Base-by-base conservation (phyloP, 2,329 filamentous ascomycete species). In the Xenoacremonium recifei region DNA sequence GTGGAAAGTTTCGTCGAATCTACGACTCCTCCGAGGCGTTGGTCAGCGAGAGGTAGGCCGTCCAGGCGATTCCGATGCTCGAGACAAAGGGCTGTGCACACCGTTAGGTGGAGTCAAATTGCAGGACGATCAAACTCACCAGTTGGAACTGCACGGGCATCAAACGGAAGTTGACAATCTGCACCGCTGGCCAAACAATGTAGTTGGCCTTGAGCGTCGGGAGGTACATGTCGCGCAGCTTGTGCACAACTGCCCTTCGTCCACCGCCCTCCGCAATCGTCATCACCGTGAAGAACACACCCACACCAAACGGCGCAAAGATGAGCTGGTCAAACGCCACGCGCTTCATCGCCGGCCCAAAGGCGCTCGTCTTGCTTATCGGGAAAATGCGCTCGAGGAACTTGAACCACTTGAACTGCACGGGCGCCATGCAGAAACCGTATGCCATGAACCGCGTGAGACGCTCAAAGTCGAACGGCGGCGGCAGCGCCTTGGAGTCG, bases 111-210 rank as follows among this genome's bases (percentile, higher is more conserved):
- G 11, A 6, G n/a, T 5, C 2, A 2, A 11, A 7, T 4, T 3
- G 23, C 9, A 27, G 13, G 9, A 27, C 12, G 18, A 13, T 1
- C 23, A 2, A 13, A 79, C 89, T 76, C 71, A 96, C 91, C 68
- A 99, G 86, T 68, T 99, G 93, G 66, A 93, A 95, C 63, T 95
- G 91, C 39, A 97, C 85, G 12, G 93, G 93, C 75, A 99, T 89
- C 54, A 97, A 64, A 21, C 92, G 81, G 71, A 99, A 99, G 73
- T 99, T 99, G 70, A 99, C 79, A 50, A 97, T 84, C 71, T 99
- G 93, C 33, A 99, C 93, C 5, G 87, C 82, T 18, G 93, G 93
- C 93, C 93, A 99, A 18, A 99, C 79, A 56, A 95, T 74, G 59
- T 86, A 99, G 69, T 99, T 99, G 55, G 92, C 91, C 74, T 96